Evolutionary conservation across 2,329 filamentous ascomycete genomes (phyloP).

Genomic region (Aspergillus tubingensis): DNA sequence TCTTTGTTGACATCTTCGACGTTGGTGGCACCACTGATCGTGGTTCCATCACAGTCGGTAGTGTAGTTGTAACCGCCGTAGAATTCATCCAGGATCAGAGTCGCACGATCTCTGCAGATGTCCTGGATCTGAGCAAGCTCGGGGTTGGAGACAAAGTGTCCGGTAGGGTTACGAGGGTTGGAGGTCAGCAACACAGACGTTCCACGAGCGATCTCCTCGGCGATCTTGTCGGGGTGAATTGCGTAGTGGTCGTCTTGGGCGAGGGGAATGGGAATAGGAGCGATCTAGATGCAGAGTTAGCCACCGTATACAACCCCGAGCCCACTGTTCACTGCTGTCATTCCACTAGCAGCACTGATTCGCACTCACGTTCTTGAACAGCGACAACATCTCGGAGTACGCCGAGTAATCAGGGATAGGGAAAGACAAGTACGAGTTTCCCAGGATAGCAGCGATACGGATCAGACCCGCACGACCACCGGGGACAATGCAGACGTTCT

Average conservation of each 20-base stretch:
- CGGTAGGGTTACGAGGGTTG: constrained; percentile 93
- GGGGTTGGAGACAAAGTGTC: constrained; percentile 79
- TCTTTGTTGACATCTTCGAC: constrained; percentile 86
- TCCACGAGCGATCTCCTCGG: constrained; percentile 83
- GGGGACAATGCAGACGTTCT: constrained; percentile 95
- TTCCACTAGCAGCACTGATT: neutral
- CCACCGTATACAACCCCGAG: neutral
- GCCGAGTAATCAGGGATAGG: constrained; percentile 95
- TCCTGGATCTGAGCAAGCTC: constrained; percentile 90
- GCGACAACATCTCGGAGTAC: constrained; percentile 94
- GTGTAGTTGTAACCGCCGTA: constrained; percentile 97
- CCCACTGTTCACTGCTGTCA: no score
- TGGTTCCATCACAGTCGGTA: constrained; percentile 82
- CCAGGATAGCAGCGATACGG: constrained; percentile 88
- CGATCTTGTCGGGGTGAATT: constrained; percentile 90
- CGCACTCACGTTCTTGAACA: constrained; percentile 74
- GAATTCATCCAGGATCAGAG: constrained; percentile 94
- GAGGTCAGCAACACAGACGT: constrained; percentile 89
- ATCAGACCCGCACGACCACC: constrained; percentile 91
- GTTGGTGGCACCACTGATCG: constrained; percentile 86
- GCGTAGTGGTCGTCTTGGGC: constrained; percentile 85
- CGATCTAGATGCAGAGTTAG: constrained; percentile 59
- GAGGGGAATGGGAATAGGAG: constrained; percentile 81
- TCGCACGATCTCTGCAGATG: constrained; percentile 85
- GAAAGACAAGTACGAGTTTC: constrained; percentile 89